phyloP scores from a whole-genome alignment of 1,139 yeast species.

The Dujonia santamariae region DNA sequence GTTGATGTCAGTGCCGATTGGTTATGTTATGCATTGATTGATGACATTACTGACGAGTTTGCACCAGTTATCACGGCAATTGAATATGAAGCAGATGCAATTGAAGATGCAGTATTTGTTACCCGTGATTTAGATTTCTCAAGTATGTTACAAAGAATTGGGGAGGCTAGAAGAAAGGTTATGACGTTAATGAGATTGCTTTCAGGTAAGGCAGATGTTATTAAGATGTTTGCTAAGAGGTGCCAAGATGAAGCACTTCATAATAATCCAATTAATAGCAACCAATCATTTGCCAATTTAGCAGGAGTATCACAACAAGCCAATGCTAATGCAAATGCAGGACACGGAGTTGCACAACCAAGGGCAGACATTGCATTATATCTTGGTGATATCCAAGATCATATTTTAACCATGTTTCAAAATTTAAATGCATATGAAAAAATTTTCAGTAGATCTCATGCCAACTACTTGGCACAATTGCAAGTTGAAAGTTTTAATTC shows the following conservation, averaged over 20 bases:
- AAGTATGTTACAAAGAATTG: conserved; percentile 73
- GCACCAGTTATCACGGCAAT: conserved; percentile 86
- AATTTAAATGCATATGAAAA: conserved; percentile 86
- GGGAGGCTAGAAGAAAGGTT: conserved; percentile 84
- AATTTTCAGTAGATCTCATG: conserved; percentile 86
- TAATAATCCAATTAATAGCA: neutral
- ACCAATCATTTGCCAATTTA: conserved; percentile 7
- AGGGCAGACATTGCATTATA: conserved; percentile 83
- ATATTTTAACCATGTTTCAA: conserved; percentile 93
- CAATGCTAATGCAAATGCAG: conserved; percentile 8
- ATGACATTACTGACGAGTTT: conserved; percentile 91
- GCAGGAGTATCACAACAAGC: conserved; percentile 9
- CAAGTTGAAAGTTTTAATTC: conserved; percentile 90
- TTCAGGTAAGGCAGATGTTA: conserved; percentile 95
- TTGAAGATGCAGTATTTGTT: conserved; percentile 67
- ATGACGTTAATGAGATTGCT: conserved; percentile 90
- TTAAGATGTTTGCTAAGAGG: conserved; percentile 94
- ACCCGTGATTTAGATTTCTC: conserved; percentile 55
- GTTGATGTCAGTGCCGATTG: conserved; percentile 88
- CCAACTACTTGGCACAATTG: conserved; percentile 88
- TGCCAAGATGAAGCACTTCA: conserved; percentile 63
- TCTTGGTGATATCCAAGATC: conserved; percentile 96
- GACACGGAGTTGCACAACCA: conserved; percentile 50
- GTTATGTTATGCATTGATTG: conserved; percentile 90
- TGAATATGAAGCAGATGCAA: conserved; percentile 88